Evolutionary conservation across 208 protist species (phyloP).

Genomic region (Angomonas ambiguus): DNA sequence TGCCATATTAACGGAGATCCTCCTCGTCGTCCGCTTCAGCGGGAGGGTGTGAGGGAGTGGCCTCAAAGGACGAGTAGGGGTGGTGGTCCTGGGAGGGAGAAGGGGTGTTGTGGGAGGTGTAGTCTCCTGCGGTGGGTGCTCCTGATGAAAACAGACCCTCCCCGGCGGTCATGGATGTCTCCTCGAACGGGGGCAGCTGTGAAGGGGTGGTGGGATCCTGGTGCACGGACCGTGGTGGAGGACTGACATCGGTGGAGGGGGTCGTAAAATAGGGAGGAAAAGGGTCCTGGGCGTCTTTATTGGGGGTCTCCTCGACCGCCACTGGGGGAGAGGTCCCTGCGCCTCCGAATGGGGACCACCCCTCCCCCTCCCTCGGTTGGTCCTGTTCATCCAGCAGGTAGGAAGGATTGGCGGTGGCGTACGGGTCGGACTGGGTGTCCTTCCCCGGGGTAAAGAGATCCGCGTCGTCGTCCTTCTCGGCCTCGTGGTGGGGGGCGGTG

Average conservation of each 20-base stretch:
- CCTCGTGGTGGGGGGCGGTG: too few species aligned
- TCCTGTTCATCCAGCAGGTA: background rate
- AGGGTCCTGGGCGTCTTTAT: too few species aligned
- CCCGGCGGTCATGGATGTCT: background rate
- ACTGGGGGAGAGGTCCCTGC: background rate
- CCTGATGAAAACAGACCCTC: too few species aligned
- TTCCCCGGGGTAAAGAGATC: background rate
- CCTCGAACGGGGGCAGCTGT: background rate
- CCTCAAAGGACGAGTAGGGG: too few species aligned
- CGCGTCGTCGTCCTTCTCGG: background rate
- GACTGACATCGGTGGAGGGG: too few species aligned
- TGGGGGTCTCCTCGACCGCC: background rate
- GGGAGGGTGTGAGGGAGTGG: too few species aligned
- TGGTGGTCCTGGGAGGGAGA: too few species aligned
- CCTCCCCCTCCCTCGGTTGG: background rate
- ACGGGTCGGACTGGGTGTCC: background rate
- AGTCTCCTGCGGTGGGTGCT: background rate
- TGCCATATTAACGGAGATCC: too few species aligned
- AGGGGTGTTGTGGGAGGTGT: background rate
- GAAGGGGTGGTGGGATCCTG: too few species aligned
- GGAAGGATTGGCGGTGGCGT: background rate
- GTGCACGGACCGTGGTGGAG: too few species aligned
- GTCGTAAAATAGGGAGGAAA: too few species aligned
- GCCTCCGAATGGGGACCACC: background rate
- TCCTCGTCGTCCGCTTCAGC: too few species aligned